A percentile compares a stretch with the other conserved stretches of the same genome.
These are phyloP conservation scores for Zymoseptoria brevis DNA, from an alignment of 2,329 filamentous ascomycete genomes.

Conservation along the genomic window DNA sequence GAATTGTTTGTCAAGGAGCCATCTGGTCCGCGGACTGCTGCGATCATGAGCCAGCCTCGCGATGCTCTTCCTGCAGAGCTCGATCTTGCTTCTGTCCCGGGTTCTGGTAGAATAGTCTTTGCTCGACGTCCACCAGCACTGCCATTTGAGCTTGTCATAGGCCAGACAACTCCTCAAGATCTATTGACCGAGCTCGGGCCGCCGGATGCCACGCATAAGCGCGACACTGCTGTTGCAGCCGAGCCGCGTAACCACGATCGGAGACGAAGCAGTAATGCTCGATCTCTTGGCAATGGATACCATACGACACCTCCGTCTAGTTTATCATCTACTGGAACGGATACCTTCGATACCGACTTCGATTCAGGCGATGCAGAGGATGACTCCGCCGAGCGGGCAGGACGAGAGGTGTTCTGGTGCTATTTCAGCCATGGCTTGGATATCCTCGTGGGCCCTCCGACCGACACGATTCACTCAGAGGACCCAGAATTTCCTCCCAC, in stretches of 20 bases:
- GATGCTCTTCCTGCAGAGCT: constrained; percentile 84
- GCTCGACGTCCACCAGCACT: constrained; percentile 61
- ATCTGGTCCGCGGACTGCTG: constrained; percentile 64
- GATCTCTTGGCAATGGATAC: constrained; percentile 19
- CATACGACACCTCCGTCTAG: constrained; percentile 29
- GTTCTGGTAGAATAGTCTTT: constrained; percentile 70
- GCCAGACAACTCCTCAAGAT: constrained; percentile 86
- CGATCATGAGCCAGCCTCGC: constrained; percentile 60
- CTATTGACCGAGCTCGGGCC: constrained; percentile 83
- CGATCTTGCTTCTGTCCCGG: constrained; percentile 68
- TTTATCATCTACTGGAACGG: constrained; percentile 35
- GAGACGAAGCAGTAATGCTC: constrained; percentile 18
- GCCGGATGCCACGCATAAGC: constrained; percentile 77
- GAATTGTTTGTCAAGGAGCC: constrained; percentile 68
- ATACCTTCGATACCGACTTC: constrained; percentile 39
- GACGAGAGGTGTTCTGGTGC: constrained; percentile 72
- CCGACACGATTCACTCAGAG: constrained; percentile 24
- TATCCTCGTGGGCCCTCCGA: constrained; percentile 75
- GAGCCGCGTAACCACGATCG: constrained; percentile 16
- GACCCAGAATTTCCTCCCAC: constrained; percentile 5
- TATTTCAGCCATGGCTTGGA: constrained; percentile 97
- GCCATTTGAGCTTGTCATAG: constrained; percentile 64
- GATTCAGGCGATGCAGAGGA: constrained; percentile 45
- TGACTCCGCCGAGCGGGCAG: constrained; percentile 51
- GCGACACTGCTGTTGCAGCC: constrained; percentile 14